Evolutionary conservation across 192 early-diverging fungal genomes (phyloP).

Genomic region (Phycomyces nitens): DNA sequence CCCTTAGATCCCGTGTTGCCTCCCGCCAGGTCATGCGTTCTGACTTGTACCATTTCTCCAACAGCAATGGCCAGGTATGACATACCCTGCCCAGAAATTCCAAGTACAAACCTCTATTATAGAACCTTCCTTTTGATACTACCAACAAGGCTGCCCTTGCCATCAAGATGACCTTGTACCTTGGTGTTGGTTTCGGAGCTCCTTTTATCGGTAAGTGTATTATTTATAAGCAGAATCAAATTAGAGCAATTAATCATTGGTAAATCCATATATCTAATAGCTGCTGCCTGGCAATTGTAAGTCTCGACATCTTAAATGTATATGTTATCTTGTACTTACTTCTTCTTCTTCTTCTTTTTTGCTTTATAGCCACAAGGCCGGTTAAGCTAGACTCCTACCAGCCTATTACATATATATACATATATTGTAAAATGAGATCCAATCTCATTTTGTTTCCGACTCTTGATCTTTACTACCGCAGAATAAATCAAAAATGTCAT

Average conservation of each 20-base stretch:
- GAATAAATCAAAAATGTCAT: no score
- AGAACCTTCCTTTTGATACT: slow-evolving; percentile 61
- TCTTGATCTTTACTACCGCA: neutral
- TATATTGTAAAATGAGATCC: neutral
- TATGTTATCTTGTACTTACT: slow-evolving; percentile 2
- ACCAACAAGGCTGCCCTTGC: slow-evolving; percentile 56
- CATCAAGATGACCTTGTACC: slow-evolving; percentile 45
- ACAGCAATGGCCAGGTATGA: slow-evolving; percentile 37
- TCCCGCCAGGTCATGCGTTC: slow-evolving; percentile 36
- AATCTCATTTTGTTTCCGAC: neutral
- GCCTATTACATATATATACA: no score
- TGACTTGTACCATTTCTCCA: slow-evolving; percentile 40
- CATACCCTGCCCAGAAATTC: neutral
- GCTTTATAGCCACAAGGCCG: slow-evolving; percentile 33
- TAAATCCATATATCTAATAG: slow-evolving; percentile 12
- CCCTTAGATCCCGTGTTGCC: slow-evolving; percentile 28
- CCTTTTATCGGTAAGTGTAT: slow-evolving; percentile 50
- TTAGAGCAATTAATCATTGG: no score
- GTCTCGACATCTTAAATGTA: neutral
- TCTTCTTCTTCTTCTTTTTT: slow-evolving; percentile 1
- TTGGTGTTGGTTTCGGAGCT: slow-evolving; percentile 50
- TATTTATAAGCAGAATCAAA: no score
- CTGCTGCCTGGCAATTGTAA: slow-evolving; percentile 40
- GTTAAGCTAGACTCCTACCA: slow-evolving; percentile 3
- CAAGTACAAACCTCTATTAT: neutral